Evolutionary conservation across 169 alveolate species (phyloP), one percentile per base, ranked within the genome.

Genomic region (Cryptosporidium sp.): DNA sequence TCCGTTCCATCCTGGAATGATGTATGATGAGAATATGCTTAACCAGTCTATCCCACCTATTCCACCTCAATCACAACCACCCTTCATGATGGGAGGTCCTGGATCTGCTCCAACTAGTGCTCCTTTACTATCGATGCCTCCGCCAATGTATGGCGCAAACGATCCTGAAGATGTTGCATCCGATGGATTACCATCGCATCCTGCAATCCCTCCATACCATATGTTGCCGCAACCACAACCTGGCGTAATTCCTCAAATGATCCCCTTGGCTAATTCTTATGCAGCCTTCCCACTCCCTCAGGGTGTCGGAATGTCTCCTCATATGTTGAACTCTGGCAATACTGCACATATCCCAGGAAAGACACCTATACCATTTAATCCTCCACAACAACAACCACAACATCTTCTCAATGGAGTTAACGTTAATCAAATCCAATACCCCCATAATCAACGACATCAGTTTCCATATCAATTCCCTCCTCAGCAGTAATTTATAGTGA

Each of bases 1-100:
- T 35, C 95, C 96, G 48, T 94, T 93, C 89, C 93, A 93, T 74
- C 96, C 96, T 3, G 89, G 89, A 58, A 80, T 80, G 89, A 43
- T 80, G 75, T 80, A 62, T n/a, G 89, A 80, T 3, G 89, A 80
- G 9, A 73, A 73, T 33, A 73, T 73, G 43, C 43, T 80, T 12
- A 80, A 80, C 35, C 89, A 80, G 33, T n/a, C 89, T 10, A 51
- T 80, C 3, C 89, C 89, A 43, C 80, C 75, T 39, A 58, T 73
- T 26, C 86, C 86, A 33, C 89, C 89, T n/a, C 89, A 80, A 29
- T 65, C 89, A 41, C 61, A 80, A 9, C 71, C 23, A 8, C 89
- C 71, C 6, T 67, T 67, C 23, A 61, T 80, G 55, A 73, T 73
- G 86, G 52, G 55, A 52, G 71, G 71, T 33, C 70, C 86, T 8